Conservation (phyloP, 2,329 filamentous ascomycete species). For the Lachnellula hyalina region DNA sequence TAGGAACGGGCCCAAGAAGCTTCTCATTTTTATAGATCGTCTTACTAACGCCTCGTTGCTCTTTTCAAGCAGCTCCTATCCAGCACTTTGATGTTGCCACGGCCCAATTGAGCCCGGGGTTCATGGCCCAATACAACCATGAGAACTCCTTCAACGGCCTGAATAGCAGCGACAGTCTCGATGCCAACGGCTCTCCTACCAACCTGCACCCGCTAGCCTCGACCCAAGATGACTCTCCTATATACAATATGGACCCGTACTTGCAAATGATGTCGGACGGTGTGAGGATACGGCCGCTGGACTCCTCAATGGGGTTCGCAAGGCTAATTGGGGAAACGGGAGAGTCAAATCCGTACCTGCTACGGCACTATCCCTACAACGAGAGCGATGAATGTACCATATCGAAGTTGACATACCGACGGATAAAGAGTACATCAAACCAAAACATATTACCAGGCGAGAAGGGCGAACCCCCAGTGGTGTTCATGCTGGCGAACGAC, state of each 20-base stretch:
- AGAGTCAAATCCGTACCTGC: constrained; percentile 30
- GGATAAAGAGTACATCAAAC: constrained; percentile 21
- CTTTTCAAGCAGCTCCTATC: constrained; percentile 14
- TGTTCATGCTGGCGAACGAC: constrained; percentile 31
- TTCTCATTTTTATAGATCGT: background rate
- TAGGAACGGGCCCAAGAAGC: too few relatives aligned
- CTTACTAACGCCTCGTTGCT: constrained; percentile 10
- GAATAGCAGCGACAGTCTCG: constrained; percentile 21
- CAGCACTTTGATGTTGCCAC: constrained; percentile 23
- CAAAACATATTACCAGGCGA: constrained; percentile 19
- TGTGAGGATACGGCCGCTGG: constrained; percentile 23
- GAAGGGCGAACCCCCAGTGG: constrained; percentile 27
- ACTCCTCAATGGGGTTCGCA: constrained; percentile 26
- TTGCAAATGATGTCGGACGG: constrained; percentile 22
- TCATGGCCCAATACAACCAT: constrained; percentile 25
- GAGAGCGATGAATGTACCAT: constrained; percentile 30
- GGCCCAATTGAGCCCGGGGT: constrained; percentile 25
- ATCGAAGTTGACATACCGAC: constrained; percentile 29
- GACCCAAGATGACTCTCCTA: constrained; percentile 24
- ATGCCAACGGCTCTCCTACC: constrained; percentile 18
- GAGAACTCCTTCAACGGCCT: constrained; percentile 23
- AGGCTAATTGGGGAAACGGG: constrained; percentile 31
- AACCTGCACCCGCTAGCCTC: constrained; percentile 19
- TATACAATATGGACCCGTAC: constrained; percentile 26
- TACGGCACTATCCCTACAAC: constrained; percentile 28